These are phyloP conservation scores for Adansonia digitata DNA, from an alignment of 345 rosid genomes.

Conservation along the genomic window DNA sequence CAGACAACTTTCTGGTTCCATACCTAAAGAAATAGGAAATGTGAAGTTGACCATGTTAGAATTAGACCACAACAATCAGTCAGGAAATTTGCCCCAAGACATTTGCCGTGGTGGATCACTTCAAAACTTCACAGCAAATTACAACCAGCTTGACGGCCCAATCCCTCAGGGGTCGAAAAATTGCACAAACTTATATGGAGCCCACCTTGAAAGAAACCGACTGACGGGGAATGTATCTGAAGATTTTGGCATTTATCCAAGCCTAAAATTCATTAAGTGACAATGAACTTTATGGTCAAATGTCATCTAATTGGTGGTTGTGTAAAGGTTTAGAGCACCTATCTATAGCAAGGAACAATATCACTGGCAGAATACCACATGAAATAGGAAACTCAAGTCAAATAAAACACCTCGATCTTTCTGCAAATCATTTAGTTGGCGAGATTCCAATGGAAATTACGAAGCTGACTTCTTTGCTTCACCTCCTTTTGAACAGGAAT, in stretches of 20 bases:
- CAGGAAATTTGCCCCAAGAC: neutral
- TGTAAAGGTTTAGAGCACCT: neutral
- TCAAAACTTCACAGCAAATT: neutral
- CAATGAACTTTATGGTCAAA: conserved; percentile 14
- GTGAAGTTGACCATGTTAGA: neutral
- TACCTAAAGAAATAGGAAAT: conserved; percentile 1
- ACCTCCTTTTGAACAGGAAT: too few species aligned
- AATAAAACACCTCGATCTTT: too few species aligned
- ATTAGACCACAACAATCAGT: neutral
- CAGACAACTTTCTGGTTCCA: conserved; percentile 14
- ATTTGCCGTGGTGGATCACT: conserved; percentile 4
- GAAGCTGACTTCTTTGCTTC: too few species aligned
- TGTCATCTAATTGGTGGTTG: conserved; percentile 5
- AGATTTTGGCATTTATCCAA: conserved; percentile 12
- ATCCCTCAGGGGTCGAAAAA: conserved; percentile 5
- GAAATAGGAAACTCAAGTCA: too few species aligned
- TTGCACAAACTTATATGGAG: neutral
- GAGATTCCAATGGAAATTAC: too few species aligned
- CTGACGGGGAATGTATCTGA: neutral
- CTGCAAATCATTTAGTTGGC: too few species aligned
- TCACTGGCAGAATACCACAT: too few species aligned
- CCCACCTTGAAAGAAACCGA: neutral
- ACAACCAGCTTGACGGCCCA: neutral
- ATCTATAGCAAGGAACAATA: conserved; percentile 18
- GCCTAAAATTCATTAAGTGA: neutral